phyloP scores from a whole-genome alignment of 1,284 basidiomycete genomes.

The Amylostereum chailletii region DNA sequence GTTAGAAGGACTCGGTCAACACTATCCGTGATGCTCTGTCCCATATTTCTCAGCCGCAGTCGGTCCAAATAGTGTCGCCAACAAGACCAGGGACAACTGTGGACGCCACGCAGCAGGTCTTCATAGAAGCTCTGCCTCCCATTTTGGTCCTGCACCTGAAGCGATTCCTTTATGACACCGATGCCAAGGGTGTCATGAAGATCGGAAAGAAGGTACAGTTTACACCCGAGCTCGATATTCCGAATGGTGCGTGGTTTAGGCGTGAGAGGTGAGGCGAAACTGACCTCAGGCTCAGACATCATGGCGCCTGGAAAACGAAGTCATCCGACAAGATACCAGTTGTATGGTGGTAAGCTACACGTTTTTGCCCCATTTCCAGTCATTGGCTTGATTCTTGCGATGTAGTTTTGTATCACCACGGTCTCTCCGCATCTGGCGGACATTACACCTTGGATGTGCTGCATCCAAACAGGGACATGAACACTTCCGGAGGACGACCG shows the following conservation, averaged over 20 bases:
- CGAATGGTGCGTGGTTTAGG: conserved; percentile 38
- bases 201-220: conserved; percentile 79
- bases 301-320: conserved; percentile 50
- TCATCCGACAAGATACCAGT: conserved; percentile 59
- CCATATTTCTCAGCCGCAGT: conserved; percentile 75
- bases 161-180: conserved; percentile 84
- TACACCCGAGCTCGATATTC: conserved; percentile 71
- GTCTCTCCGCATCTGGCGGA: conserved; percentile 82
- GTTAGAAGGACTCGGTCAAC: conserved; percentile 63
- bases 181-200: conserved; percentile 77
- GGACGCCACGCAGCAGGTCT: conserved; percentile 84
- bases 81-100: conserved; percentile 52
- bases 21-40: conserved; percentile 81
- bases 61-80: conserved; percentile 65
- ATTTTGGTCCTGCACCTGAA: conserved; percentile 91
- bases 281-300: conserved; percentile 39
- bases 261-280: background rate
- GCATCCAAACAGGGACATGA: conserved; percentile 61
- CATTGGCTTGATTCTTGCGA: background rate
- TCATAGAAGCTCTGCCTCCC: conserved; percentile 80
- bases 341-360: conserved; percentile 76
- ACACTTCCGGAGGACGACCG: conserved; percentile 19
- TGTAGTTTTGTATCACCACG: conserved; percentile 90
- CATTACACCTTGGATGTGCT: conserved; percentile 94
- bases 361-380: background rate